A percentile compares a stretch with the other conserved stretches of the same genome.
phyloP scores from a whole-genome alignment of 116 monocot genomes.

The Zostera marina region DNA sequence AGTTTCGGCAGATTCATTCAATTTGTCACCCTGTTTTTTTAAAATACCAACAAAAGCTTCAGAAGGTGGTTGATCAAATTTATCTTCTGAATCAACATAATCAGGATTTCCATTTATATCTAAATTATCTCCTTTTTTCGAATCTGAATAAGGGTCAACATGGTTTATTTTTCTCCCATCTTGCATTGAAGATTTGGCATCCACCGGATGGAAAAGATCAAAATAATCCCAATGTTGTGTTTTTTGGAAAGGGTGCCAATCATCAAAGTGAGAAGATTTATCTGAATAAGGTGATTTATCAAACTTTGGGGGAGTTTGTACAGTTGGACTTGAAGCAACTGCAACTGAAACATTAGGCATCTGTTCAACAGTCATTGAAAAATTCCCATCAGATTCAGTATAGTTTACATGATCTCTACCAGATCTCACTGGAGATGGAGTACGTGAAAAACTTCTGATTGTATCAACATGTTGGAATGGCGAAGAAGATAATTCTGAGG shows the following conservation, averaged over 20 bases:
- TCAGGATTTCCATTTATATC: constrained; percentile 24
- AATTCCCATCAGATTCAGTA: constrained; percentile 48
- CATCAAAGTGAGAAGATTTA: constrained; percentile 23
- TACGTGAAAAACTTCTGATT: constrained; percentile 34
- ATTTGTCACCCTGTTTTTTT: constrained; percentile 35
- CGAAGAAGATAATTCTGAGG: constrained; percentile 51
- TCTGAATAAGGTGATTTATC: constrained; percentile 23
- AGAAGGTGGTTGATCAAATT: constrained; percentile 53
- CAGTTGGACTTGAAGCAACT: constrained; percentile 28
- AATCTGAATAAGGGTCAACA: constrained; percentile 49
- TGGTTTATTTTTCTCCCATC: constrained; percentile 21
- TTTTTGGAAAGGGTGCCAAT: constrained; percentile 17
- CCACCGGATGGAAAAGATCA: constrained; percentile 43
- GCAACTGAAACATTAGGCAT: constrained; percentile 31
- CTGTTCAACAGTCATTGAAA: constrained; percentile 46
- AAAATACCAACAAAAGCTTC: constrained; percentile 64
- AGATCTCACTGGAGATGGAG: constrained; percentile 37
- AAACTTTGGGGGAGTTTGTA: constrained; percentile 11
- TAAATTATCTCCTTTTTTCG: constrained; percentile 50
- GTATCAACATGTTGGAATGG: constrained; percentile 31
- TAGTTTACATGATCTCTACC: constrained; percentile 45
- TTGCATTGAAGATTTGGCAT: constrained; percentile 41
- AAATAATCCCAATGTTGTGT: constrained; percentile 85
- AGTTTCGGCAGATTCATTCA: constrained; percentile 26
- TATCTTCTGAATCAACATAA: constrained; percentile 43